Evolutionary conservation across 768 basidiomycete species (phyloP).

Genomic region (Cytidiella melzeri): DNA sequence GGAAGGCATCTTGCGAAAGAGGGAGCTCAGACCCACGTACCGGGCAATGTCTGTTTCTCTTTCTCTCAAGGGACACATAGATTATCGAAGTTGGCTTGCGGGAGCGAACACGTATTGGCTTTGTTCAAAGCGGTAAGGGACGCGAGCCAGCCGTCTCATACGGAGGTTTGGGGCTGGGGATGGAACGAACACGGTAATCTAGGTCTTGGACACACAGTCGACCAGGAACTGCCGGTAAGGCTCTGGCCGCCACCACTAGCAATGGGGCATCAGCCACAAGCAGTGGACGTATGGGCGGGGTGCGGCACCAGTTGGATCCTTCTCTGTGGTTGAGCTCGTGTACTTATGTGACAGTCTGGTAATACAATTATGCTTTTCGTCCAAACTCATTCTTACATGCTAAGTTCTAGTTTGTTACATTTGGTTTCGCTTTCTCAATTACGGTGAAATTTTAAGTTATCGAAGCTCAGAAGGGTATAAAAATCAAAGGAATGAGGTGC

Average conservation of each 20-base stretch:
- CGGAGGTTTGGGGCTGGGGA: slow-evolving; percentile 80
- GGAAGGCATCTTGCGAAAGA: slow-evolving; percentile 31
- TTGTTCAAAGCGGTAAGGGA: slow-evolving; percentile 13
- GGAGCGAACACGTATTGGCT: slow-evolving; percentile 79
- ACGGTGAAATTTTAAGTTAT: slow-evolving; percentile 4
- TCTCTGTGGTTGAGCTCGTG: slow-evolving; percentile 10
- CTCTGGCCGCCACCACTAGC: slow-evolving; percentile 42
- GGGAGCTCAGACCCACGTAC: slow-evolving; percentile 15
- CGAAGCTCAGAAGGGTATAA: background rate
- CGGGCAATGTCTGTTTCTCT: slow-evolving; percentile 27
- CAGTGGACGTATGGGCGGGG: slow-evolving; percentile 38
- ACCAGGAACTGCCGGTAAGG: slow-evolving; percentile 42
- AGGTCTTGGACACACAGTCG: slow-evolving; percentile 55
- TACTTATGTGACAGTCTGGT: slow-evolving; percentile 3
- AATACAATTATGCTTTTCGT: background rate
- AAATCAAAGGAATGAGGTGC: background rate
- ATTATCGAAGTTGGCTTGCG: slow-evolving; percentile 47
- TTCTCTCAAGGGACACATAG: slow-evolving; percentile 16
- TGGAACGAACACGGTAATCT: slow-evolving; percentile 99
- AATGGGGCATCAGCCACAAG: background rate
- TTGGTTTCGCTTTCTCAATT: slow-evolving; percentile 7
- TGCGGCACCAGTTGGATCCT: slow-evolving; percentile 48
- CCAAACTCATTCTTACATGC: background rate
- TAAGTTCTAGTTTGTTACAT: background rate
- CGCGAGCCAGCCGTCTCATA: background rate